These are phyloP conservation scores for Amauroascus verrucosus DNA, from an alignment of 2,329 filamentous ascomycete species.

Conservation along the genomic window DNA sequence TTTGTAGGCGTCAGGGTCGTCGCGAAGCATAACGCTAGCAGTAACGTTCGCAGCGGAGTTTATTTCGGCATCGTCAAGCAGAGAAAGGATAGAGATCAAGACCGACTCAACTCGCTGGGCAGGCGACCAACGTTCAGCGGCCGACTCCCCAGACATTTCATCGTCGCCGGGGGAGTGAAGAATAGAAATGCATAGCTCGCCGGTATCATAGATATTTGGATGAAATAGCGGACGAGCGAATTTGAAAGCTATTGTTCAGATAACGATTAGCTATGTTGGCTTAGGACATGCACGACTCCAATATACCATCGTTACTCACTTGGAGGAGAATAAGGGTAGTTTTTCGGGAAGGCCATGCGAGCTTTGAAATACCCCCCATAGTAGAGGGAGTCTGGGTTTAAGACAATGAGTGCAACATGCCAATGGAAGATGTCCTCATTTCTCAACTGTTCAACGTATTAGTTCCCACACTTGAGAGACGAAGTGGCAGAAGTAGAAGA, in stretches of 20 bases:
- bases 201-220: slow-evolving; percentile 87
- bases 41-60: slow-evolving; percentile 92
- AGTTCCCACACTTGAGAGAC: background rate
- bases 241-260: slow-evolving; percentile 55
- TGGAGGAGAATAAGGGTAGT: slow-evolving; percentile 84
- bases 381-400: slow-evolving; percentile 86
- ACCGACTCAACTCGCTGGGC: slow-evolving; percentile 92
- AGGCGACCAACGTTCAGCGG: slow-evolving; percentile 87
- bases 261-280: slow-evolving; percentile 1
- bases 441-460: slow-evolving; percentile 46
- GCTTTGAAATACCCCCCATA: slow-evolving; percentile 89
- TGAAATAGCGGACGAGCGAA: slow-evolving; percentile 75
- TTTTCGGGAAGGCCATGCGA: slow-evolving; percentile 73
- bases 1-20: slow-evolving; percentile 60
- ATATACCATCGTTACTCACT: too few species aligned
- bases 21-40: slow-evolving; percentile 74
- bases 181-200: slow-evolving; percentile 91
- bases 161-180: slow-evolving; percentile 88
- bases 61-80: slow-evolving; percentile 89
- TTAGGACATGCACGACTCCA: too few species aligned
- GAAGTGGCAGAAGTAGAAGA: too few species aligned
- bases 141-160: slow-evolving; percentile 78
- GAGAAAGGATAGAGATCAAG: slow-evolving; percentile 77
- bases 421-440: slow-evolving; percentile 79
- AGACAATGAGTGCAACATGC: slow-evolving; percentile 79